These are phyloP conservation scores for Phaffia australis DNA, from an alignment of 768 basidiomycete genomes.

Conservation along the genomic window DNA sequence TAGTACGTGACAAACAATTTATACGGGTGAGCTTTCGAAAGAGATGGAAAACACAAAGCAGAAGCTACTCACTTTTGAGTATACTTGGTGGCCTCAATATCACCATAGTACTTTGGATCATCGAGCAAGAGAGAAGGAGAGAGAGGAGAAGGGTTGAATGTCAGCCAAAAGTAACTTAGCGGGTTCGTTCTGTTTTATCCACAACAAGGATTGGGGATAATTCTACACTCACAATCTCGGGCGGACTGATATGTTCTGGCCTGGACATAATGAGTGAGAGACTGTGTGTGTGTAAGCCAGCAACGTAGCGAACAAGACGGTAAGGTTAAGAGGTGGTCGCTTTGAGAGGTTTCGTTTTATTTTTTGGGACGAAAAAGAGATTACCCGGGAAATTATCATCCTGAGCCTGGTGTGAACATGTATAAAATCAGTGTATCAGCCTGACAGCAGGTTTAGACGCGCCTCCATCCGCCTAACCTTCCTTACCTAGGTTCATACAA, in stretches of 20 bases:
- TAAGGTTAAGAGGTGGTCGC: no score
- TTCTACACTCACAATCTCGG: slow-evolving; percentile 62
- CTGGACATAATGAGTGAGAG: slow-evolving; percentile 54
- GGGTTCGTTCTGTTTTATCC: background rate
- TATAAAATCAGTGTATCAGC: no score
- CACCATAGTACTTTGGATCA: slow-evolving; percentile 79
- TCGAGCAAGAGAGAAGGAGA: slow-evolving; percentile 2
- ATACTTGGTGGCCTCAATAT: slow-evolving; percentile 89
- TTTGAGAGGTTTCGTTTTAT: no score
- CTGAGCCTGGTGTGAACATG: no score
- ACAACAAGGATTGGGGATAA: background rate
- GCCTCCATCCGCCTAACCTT: no score
- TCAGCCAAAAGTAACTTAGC: no score
- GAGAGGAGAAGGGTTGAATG: slow-evolving; percentile 11
- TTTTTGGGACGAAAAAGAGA: no score
- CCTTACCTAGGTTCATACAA: no score
- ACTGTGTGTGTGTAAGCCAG: no score
- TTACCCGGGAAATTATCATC: no score
- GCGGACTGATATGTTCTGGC: slow-evolving; percentile 77
- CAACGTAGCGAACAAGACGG: no score
- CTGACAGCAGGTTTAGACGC: no score
- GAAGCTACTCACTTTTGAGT: slow-evolving; percentile 64
- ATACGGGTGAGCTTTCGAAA: background rate
- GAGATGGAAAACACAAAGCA: slow-evolving; percentile 2
- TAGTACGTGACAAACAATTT: slow-evolving; percentile 33